Evolutionary conservation across 2,329 filamentous ascomycete genomes (phyloP), one percentile per base, ranked within the genome.

Genomic region (Hypoxylon sp.): DNA sequence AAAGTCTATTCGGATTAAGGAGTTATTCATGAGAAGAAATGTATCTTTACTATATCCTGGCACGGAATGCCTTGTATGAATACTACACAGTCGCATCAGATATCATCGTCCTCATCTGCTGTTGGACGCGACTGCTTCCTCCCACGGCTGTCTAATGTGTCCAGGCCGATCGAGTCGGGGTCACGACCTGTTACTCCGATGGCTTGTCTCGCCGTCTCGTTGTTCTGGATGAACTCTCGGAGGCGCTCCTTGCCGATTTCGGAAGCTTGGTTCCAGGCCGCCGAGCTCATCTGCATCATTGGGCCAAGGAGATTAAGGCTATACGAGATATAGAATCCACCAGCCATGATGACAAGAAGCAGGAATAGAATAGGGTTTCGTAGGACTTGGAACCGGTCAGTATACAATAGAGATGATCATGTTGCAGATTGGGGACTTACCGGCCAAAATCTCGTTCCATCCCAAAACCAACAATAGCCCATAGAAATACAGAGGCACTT

Each of bases 371-470:
- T 76, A 0, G 94, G 94, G 72, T 97, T 97, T 61, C 91, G 90
- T 30, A 97, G 80, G 25, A 99, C 94, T 96, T 65, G 13, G 23
- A 38, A 15, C n/a, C 32, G 9, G 51, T 65, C 47, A 64, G 47
- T 54, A 57, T n/a, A 26, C 25, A n/a, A n/a, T n/a, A n/a, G n/a
- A 25, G 13, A 38, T 11, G 27, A 50, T 27, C 19, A 21, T 13
- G n/a, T 3, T 20, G 44, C 37, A 13, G n/a, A 31, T 23, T 21
- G 38, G 20, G 32, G 27, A 69, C 89, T 80, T 80, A 96, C 92
- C 91, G 67, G 92, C 90, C 61, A 96, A 78, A 58, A 99, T 92
- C 74, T 99, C 94, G 73, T 99, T 99, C 94, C 94, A 99, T n/a
- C 94, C 94, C 37, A 99, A 79, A 15, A 91, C 90, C 59, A 99